These are phyloP conservation scores for Tympanopsis confertula DNA, from an alignment of 2,329 filamentous ascomycete genomes.

Conservation along the genomic window DNA sequence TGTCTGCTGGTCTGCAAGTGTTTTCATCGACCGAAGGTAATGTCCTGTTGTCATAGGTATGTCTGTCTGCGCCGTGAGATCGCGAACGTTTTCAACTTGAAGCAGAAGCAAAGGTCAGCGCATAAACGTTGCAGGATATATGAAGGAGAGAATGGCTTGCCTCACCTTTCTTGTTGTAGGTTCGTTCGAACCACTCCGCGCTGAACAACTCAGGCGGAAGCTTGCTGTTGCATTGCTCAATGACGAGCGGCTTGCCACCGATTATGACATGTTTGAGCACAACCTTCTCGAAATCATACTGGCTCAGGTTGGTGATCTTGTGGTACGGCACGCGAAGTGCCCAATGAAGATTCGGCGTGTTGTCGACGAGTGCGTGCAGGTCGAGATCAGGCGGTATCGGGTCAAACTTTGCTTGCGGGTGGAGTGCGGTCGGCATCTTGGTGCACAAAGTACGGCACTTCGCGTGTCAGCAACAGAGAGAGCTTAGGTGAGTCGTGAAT, in stretches of 20 bases:
- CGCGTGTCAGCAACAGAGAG: too few relatives aligned
- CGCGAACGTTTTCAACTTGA: constrained; percentile 67
- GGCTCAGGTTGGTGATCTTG: constrained; percentile 65
- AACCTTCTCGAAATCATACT: constrained; percentile 74
- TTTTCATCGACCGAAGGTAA: constrained; percentile 78
- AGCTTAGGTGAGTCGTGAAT: too few relatives aligned
- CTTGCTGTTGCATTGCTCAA: constrained; percentile 73
- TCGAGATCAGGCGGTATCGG: constrained; percentile 81
- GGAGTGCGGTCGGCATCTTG: constrained; percentile 62
- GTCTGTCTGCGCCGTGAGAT: constrained; percentile 61
- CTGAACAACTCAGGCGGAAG: constrained; percentile 72
- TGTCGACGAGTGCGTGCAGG: constrained; percentile 62
- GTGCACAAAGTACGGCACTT: too few relatives aligned
- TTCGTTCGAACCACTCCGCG: constrained; percentile 65
- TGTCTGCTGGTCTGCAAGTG: constrained; percentile 73
- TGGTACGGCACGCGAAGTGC: constrained; percentile 68
- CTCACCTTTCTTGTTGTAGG: constrained; percentile 69
- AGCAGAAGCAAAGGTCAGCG: not conserved
- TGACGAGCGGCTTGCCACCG: constrained; percentile 76
- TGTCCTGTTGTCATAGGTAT: constrained; percentile 80
- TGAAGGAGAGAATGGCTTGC: constrained; percentile 7
- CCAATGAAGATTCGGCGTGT: constrained; percentile 75
- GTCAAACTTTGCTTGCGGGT: constrained; percentile 81
- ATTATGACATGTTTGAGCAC: constrained; percentile 73
- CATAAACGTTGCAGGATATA: constrained; percentile 20